Percentiles rank a stretch among this genome's conserved stretches.
Evolutionary conservation across 192 early-diverging fungal genomes (phyloP).

Genomic region (Thoreauomyces humboldtii): DNA sequence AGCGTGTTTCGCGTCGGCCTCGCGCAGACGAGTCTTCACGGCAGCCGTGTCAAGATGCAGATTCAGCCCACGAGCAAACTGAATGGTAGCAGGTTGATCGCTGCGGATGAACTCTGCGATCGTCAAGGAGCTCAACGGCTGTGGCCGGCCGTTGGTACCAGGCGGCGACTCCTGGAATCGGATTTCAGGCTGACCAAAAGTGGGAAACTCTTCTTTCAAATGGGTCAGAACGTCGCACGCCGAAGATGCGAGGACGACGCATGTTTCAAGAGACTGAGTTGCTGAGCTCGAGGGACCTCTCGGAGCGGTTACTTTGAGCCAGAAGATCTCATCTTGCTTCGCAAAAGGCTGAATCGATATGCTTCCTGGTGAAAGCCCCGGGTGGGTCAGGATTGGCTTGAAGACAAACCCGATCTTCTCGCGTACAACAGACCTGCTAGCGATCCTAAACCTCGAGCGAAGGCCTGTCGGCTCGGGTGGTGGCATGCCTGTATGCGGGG

Average conservation of each 20-base stretch:
- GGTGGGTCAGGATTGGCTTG: too few relatives aligned
- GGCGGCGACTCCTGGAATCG: neutral
- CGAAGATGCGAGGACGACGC: neutral
- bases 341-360: too few relatives aligned
- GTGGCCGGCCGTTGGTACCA: neutral
- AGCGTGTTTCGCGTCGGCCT: neutral
- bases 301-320: too few relatives aligned
- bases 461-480: too few relatives aligned
- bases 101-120: conserved; percentile 1
- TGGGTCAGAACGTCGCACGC: conserved; percentile 6
- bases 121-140: neutral
- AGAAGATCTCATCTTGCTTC: too few relatives aligned
- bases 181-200: neutral
- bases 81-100: neutral
- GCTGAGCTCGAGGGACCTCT: too few relatives aligned
- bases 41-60: neutral
- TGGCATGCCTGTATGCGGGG: too few relatives aligned
- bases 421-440: too few relatives aligned
- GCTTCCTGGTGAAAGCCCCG: too few relatives aligned
- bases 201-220: conserved; percentile 14
- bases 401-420: too few relatives aligned
- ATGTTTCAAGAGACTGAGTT: too few relatives aligned
- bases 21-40: neutral
- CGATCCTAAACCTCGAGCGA: too few relatives aligned
- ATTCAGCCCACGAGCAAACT: conserved; percentile 1